Percentiles rank a stretch among this genome's conserved stretches.
phyloP scores from a whole-genome alignment of 495 filamentous ascomycete genomes.

The Neurospora sp. region DNA sequence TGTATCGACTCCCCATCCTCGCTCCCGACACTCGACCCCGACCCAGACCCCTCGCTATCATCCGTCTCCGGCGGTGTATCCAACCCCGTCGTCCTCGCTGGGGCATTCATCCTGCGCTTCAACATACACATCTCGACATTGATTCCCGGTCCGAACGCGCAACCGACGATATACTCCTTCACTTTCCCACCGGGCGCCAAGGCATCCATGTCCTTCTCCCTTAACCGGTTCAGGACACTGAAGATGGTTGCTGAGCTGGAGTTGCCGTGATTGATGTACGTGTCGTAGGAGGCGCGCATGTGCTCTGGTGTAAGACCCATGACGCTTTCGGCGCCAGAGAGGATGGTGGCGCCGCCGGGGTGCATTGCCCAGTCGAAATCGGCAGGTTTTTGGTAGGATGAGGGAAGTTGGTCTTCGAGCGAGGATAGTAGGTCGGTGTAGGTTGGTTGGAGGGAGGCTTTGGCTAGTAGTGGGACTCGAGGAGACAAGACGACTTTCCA shows the following conservation, averaged over 20 bases:
- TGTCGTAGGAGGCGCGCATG: conserved; percentile 51
- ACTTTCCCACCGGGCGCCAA: conserved; percentile 32
- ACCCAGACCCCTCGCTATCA: conserved; percentile 25
- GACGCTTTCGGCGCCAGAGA: conserved; percentile 46
- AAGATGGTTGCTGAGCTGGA: conserved; percentile 48
- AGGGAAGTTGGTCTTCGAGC: conserved; percentile 29
- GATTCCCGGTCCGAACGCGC: conserved; percentile 57
- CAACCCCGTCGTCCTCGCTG: conserved; percentile 12
- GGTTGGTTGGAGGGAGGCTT: conserved; percentile 35
- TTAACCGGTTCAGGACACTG: conserved; percentile 46
- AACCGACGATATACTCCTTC: conserved; percentile 49
- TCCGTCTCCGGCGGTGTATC: conserved; percentile 38
- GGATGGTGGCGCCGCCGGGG: conserved; percentile 54
- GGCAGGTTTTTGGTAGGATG: conserved; percentile 25
- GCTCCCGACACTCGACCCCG: conserved; percentile 19
- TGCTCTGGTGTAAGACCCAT: conserved; percentile 46
- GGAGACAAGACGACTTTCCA: conserved; percentile 54
- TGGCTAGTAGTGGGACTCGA: conserved; percentile 43
- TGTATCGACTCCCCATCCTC: conserved; percentile 23
- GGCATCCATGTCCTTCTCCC: conserved; percentile 47
- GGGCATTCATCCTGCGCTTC: conserved; percentile 27
- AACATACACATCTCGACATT: conserved; percentile 53
- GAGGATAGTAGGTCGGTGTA: conserved; percentile 37
- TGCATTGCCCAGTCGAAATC: conserved; percentile 65
- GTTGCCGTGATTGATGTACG: conserved; percentile 55